Evolutionary conservation across 2,329 filamentous ascomycete species (phyloP).

Genomic region (Drechslerella dactyloides): DNA sequence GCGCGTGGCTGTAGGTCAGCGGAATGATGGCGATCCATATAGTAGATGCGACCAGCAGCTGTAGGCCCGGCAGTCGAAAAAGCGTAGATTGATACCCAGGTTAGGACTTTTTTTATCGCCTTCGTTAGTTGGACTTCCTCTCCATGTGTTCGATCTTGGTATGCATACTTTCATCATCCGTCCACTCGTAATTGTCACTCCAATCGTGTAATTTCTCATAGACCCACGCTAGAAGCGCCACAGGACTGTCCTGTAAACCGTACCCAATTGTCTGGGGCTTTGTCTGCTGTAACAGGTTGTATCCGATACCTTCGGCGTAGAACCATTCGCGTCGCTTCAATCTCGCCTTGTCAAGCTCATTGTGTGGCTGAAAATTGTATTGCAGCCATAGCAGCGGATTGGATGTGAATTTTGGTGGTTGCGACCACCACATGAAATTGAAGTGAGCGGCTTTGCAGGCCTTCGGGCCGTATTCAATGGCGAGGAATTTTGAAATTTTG

Average conservation of each 20-base stretch:
- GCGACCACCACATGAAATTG: conserved; percentile 55
- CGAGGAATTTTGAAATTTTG: conserved; percentile 37
- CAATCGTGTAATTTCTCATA: conserved; percentile 56
- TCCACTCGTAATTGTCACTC: conserved; percentile 53
- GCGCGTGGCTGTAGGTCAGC: conserved; percentile 3
- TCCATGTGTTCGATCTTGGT: neutral
- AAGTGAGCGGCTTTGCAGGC: conserved; percentile 54
- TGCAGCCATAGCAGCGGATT: conserved; percentile 49
- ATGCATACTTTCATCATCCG: conserved; percentile 38
- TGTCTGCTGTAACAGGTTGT: conserved; percentile 53
- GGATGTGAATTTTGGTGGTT: conserved; percentile 35
- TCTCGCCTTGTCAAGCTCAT: conserved; percentile 31
- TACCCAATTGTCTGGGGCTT: conserved; percentile 56
- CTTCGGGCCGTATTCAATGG: conserved; percentile 45
- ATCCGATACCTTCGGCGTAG: conserved; percentile 52
- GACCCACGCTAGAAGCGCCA: conserved; percentile 56
- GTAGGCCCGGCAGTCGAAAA: conserved; percentile 24
- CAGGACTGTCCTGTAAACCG: conserved; percentile 56
- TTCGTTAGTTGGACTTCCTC: neutral
- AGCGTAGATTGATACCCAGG: conserved; percentile 43
- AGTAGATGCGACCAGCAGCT: conserved; percentile 38
- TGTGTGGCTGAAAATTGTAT: conserved; percentile 47
- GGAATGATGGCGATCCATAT: conserved; percentile 34
- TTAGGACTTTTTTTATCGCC: conserved; percentile 35
- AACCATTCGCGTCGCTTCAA: conserved; percentile 40